phyloP scores from a whole-genome alignment of 257 asterid genomes.

The Verbascum thapsus region DNA sequence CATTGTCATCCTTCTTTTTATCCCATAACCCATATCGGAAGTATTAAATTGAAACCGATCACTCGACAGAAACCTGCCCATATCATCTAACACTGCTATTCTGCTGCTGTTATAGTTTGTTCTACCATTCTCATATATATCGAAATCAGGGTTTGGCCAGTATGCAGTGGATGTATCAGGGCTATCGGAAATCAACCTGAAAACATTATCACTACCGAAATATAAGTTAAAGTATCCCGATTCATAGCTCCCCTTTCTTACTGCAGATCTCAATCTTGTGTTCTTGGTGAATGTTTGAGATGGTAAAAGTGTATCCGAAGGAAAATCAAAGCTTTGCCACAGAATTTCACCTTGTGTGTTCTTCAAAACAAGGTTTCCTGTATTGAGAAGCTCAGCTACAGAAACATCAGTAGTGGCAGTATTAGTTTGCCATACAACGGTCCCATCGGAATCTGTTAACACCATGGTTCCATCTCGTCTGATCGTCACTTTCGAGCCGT shows the following conservation, averaged over 20 bases:
- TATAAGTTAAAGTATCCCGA: slow-evolving; percentile 58
- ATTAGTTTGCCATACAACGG: slow-evolving; percentile 52
- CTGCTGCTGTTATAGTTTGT: slow-evolving; percentile 70
- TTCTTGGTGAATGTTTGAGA: slow-evolving; percentile 58
- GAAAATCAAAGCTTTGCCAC: slow-evolving; percentile 74
- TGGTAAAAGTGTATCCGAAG: slow-evolving; percentile 67
- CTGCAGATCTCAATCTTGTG: slow-evolving; percentile 46
- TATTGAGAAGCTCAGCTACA: slow-evolving; percentile 48
- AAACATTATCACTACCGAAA: slow-evolving; percentile 62
- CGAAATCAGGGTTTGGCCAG: slow-evolving; percentile 63
- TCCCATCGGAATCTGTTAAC: slow-evolving; percentile 46
- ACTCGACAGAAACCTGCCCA: slow-evolving; percentile 61
- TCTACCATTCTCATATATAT: slow-evolving; percentile 42
- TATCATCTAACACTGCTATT: slow-evolving; percentile 48
- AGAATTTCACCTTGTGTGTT: slow-evolving; percentile 37
- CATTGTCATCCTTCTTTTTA: slow-evolving; percentile 56
- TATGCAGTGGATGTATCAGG: slow-evolving; percentile 56
- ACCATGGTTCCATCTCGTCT: slow-evolving; percentile 49
- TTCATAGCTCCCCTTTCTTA: slow-evolving; percentile 42
- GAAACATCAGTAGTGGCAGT: slow-evolving; percentile 39
- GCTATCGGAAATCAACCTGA: slow-evolving; percentile 59
- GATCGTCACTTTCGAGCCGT: slow-evolving; percentile 40
- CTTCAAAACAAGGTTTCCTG: slow-evolving; percentile 59
- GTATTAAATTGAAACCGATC: slow-evolving; percentile 47
- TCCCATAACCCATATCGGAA: slow-evolving; percentile 58